Base-by-base conservation (phyloP, 352 stramenopile genomes). In the Pythium coloratum region DNA sequence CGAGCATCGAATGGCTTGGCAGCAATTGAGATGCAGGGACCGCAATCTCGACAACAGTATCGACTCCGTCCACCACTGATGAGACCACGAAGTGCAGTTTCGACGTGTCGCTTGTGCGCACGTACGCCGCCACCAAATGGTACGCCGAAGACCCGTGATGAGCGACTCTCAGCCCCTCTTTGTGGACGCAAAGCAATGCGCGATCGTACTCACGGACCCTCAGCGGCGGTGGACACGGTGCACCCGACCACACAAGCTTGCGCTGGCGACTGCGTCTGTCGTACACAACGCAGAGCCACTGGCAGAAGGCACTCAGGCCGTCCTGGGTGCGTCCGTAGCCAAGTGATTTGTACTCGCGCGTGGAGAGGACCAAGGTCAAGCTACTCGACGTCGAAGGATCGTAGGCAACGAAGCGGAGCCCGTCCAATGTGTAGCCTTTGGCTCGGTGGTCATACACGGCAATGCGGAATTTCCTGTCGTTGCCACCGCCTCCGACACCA, bases 231-330 rank as follows among this genome's bases (percentile, higher is more conserved):
- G 82, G 79, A 62, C 80, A 89, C 4, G 73, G 71, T 1, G 74
- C 46, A n/a, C 82, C 82, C 0, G 76, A 85, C 82, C 82, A 91
- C 30, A 88, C 64, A 3, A 91, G 67, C 7, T 81, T 77, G 26
- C 84, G 84, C 42, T 80, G 70, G 1, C 79, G 72, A 28, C 70
- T 71, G 6, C 82, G 69, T 30, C 78, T 80, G 42, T 89, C 80
- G 47, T 89, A 91, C 12, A 88, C 56, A 13, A 89, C 30, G 16
- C 77, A 88, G 2, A 91, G 61, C 77, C 77, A 89, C 38, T 84
- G 81, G 68, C 80, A 89, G 56, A 88, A 91, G 12, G 66, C 59
- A 0, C 49, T 54, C 2, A 89, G 42, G 0, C 80, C 82, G 4
- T 79, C 68, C 0, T 54, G 65, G 5, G 80, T 82, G 7, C 72